Evolutionary conservation across 2,329 filamentous ascomycete genomes (phyloP).

Genomic region (Beauveria brongniartii): DNA sequence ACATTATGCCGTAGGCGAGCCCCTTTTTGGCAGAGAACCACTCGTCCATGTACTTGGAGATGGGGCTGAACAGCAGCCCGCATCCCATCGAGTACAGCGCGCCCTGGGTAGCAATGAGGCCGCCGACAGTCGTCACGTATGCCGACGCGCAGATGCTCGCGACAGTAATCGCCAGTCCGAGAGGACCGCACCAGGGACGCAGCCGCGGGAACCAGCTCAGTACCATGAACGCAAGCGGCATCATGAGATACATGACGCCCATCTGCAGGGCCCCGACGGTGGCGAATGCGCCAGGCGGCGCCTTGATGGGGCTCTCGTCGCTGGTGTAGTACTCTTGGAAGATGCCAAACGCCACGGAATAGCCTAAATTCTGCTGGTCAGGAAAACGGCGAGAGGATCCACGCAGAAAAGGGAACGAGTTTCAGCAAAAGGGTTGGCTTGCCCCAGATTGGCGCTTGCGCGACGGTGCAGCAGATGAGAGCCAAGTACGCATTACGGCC

Average conservation of each 20-base stretch:
- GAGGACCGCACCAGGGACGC: slow-evolving; percentile 31
- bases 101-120: slow-evolving; percentile 51
- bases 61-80: slow-evolving; percentile 41
- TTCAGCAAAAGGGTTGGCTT: slow-evolving; percentile 3
- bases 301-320: slow-evolving; percentile 46
- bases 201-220: slow-evolving; percentile 33
- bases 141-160: slow-evolving; percentile 40
- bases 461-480: slow-evolving; percentile 23
- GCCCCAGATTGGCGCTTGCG: slow-evolving; percentile 27
- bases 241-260: slow-evolving; percentile 45
- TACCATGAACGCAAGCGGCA: slow-evolving; percentile 39
- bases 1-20: slow-evolving; percentile 52
- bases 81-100: slow-evolving; percentile 50
- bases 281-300: slow-evolving; percentile 23
- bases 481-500: slow-evolving; percentile 22
- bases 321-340: slow-evolving; percentile 58
- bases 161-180: slow-evolving; percentile 38
- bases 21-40: slow-evolving; percentile 46
- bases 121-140: slow-evolving; percentile 39
- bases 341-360: slow-evolving; percentile 47
- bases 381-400: background rate
- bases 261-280: slow-evolving; percentile 19
- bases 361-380: slow-evolving; percentile 16
- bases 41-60: slow-evolving; percentile 48
- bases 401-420: background rate